Conservation (phyloP, 768 basidiomycete genomes). For the Lactarius sp. region DNA sequence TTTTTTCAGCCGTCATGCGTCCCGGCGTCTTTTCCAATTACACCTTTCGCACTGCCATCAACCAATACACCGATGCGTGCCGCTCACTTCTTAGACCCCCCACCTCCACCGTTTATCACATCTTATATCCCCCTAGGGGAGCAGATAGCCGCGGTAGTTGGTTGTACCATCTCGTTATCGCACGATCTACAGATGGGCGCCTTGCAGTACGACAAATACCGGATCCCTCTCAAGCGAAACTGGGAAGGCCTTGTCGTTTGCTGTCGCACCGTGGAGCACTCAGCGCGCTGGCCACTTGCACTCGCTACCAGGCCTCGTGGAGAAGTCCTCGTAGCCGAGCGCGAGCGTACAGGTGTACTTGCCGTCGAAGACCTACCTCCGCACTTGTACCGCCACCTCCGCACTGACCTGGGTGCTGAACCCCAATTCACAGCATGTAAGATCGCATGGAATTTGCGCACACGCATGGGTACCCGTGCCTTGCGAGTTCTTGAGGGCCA, state of each 20-base stretch:
- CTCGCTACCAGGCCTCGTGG: slow-evolving; percentile 44
- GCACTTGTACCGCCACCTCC: slow-evolving; percentile 47
- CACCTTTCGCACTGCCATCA: slow-evolving; percentile 76
- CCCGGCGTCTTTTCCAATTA: slow-evolving; percentile 84
- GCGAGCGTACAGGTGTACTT: slow-evolving; percentile 67
- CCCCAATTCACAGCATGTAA: slow-evolving; percentile 53
- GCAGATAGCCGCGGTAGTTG: slow-evolving; percentile 80
- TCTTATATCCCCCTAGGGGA: slow-evolving; percentile 65
- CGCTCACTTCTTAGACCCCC: slow-evolving; percentile 57
- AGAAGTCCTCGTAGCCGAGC: slow-evolving; percentile 61
- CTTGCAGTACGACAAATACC: slow-evolving; percentile 70
- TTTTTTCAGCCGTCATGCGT: slow-evolving; percentile 75
- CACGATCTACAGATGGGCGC: slow-evolving; percentile 76
- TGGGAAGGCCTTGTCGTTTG: slow-evolving; percentile 96
- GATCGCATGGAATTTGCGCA: slow-evolving; percentile 58
- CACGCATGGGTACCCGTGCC: slow-evolving; percentile 40
- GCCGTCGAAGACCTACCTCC: slow-evolving; percentile 66
- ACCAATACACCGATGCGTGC: slow-evolving; percentile 73
- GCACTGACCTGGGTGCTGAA: slow-evolving; percentile 42
- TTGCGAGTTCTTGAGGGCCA: slow-evolving; percentile 47
- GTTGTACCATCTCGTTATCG: slow-evolving; percentile 72
- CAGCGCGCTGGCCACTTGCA: slow-evolving; percentile 73
- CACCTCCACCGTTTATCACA: slow-evolving; percentile 51
- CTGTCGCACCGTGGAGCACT: slow-evolving; percentile 85
- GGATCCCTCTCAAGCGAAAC: slow-evolving; percentile 81